phyloP scores from a whole-genome alignment of 306 rosid species.

The Fragaria ananassa region DNA sequence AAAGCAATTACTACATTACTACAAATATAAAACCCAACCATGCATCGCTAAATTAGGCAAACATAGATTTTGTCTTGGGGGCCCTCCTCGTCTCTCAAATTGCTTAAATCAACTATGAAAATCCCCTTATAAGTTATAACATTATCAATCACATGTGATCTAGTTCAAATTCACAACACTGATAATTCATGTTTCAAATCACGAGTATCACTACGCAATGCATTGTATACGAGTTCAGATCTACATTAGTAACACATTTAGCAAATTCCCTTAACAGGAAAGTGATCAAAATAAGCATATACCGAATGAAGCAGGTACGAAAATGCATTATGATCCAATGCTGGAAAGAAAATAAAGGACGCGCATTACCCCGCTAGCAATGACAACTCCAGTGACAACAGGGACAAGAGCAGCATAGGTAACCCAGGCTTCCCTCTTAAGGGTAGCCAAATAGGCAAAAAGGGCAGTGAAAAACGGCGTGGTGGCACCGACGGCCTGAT shows the following conservation, averaged over 20 bases:
- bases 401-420: conserved; percentile 95
- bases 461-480: conserved; percentile 95
- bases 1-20: no score
- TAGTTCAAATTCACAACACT: not conserved
- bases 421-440: conserved; percentile 94
- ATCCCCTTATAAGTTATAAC: not conserved
- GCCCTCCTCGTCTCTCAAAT: no score
- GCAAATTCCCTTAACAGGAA: conserved; percentile 12
- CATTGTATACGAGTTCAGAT: conserved; percentile 37
- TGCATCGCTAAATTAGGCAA: not conserved
- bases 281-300: not conserved
- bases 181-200: not conserved
- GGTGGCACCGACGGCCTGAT: conserved; percentile 97
- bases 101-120: not conserved
- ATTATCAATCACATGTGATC: not conserved
- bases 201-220: no score
- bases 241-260: conserved; percentile 35
- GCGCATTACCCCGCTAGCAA: conserved; percentile 95
- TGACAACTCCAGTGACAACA: conserved; percentile 94
- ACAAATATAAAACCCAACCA: not conserved
- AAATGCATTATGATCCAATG: conserved; percentile 3
- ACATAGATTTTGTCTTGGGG: not conserved
- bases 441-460: conserved; percentile 74
- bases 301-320: not conserved
- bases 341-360: not conserved